Evolutionary conservation across 2,329 filamentous ascomycete genomes (phyloP).

Genomic region (Pseudocercospora cruenta): DNA sequence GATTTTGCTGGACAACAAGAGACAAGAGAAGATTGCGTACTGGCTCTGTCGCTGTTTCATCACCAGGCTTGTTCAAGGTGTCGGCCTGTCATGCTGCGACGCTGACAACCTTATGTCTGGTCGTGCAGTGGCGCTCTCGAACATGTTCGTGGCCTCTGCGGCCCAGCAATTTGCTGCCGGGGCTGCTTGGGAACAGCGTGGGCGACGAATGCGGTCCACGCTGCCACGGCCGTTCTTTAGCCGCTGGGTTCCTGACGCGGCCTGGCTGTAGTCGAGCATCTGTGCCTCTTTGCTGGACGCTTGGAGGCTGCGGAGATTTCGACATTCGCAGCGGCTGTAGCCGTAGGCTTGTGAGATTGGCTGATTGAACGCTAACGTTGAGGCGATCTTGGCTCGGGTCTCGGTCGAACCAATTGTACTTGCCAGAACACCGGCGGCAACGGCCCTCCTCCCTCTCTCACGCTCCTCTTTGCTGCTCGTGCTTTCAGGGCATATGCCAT

Average conservation of each 20-base stretch:
- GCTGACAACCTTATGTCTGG: background rate
- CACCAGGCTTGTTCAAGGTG: background rate
- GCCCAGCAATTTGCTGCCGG: background rate
- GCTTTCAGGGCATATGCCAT: background rate
- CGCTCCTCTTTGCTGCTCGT: background rate
- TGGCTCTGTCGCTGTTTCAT: slow-evolving; percentile 8
- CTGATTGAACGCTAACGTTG: background rate
- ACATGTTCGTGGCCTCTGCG: background rate
- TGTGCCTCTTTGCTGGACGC: background rate
- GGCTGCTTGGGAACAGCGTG: background rate
- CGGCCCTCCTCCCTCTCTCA: background rate
- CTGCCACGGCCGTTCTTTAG: background rate
- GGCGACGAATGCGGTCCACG: background rate
- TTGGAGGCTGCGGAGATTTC: background rate
- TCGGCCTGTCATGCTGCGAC: background rate
- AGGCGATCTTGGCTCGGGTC: background rate
- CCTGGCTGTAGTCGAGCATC: background rate
- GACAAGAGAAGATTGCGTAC: slow-evolving; percentile 10
- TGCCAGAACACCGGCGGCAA: background rate
- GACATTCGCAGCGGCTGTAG: background rate
- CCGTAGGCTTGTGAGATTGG: background rate
- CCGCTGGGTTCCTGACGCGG: background rate
- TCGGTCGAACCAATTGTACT: background rate
- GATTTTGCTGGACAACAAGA: slow-evolving; percentile 15
- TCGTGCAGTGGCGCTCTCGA: background rate